A percentile compares a stretch with the other conserved stretches of the same genome.
phyloP scores from a whole-genome alignment of 106 monocot genomes.

The Gastrodia elata region DNA sequence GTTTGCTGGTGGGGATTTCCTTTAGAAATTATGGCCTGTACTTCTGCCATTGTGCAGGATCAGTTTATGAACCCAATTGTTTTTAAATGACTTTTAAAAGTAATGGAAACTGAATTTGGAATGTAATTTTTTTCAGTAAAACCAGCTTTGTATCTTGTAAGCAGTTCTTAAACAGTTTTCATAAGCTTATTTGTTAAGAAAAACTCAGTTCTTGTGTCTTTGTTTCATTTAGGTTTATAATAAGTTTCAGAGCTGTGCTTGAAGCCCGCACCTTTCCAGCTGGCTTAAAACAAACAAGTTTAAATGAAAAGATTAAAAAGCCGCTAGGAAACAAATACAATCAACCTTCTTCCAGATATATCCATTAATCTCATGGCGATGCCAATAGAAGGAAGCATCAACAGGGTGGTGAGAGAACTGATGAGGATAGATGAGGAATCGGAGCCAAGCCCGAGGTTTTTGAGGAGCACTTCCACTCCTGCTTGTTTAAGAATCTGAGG shows the following conservation, averaged over 20 bases:
- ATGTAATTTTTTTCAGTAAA: neutral
- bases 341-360: constrained; percentile 54
- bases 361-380: constrained; percentile 82
- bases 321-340: neutral
- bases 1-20: neutral
- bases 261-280: too few relatives aligned
- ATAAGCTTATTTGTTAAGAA: neutral
- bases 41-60: too few relatives aligned
- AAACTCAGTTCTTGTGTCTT: neutral
- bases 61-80: too few relatives aligned
- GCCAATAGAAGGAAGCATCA: constrained; percentile 65
- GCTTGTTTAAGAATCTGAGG: constrained; percentile 81
- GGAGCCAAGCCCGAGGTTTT: constrained; percentile 42
- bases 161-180: neutral
- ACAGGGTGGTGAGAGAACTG: constrained; percentile 50
- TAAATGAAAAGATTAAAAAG: neutral
- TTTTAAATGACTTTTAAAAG: neutral
- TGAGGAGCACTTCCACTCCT: constrained; percentile 59
- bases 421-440: constrained; percentile 72
- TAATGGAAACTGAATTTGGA: neutral
- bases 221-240: neutral
- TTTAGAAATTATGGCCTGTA: neutral
- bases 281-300: too few relatives aligned
- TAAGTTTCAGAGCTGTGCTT: too few relatives aligned
- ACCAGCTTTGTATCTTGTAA: neutral